phyloP scores from a whole-genome alignment of 2,329 filamentous ascomycete species.

The Colletotrichum scovillei region DNA sequence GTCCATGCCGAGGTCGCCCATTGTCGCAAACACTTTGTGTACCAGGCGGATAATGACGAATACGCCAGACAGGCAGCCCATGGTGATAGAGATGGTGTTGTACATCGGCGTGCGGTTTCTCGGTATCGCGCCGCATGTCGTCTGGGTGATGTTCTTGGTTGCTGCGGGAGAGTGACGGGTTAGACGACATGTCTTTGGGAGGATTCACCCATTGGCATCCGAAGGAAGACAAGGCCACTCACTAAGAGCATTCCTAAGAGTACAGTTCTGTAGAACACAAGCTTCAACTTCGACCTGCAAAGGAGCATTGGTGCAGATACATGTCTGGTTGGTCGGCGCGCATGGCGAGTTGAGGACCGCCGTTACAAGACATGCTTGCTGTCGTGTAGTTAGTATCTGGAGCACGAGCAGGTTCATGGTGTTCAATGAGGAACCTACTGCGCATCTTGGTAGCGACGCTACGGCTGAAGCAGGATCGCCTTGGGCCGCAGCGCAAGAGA shows the following conservation, averaged over 20 bases:
- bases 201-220: not conserved
- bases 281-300: slow-evolving; percentile 41
- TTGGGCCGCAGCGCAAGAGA: slow-evolving; percentile 23
- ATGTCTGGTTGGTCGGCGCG: slow-evolving; percentile 41
- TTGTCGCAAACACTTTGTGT: slow-evolving; percentile 48
- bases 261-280: slow-evolving; percentile 45
- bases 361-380: slow-evolving; percentile 43
- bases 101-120: slow-evolving; percentile 48
- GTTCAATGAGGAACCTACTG: slow-evolving; percentile 39
- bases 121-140: slow-evolving; percentile 42
- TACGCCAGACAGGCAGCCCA: slow-evolving; percentile 49
- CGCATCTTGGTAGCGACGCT: slow-evolving; percentile 44
- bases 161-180: slow-evolving; percentile 7
- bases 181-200: not conserved
- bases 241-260: slow-evolving; percentile 46
- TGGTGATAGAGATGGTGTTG: slow-evolving; percentile 45
- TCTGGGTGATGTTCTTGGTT: slow-evolving; percentile 39
- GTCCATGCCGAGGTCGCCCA: slow-evolving; percentile 50
- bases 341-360: slow-evolving; percentile 43
- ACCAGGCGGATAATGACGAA: slow-evolving; percentile 56
- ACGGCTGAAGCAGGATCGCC: slow-evolving; percentile 32
- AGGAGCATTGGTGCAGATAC: slow-evolving; percentile 44
- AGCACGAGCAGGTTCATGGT: not conserved
- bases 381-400: not conserved
- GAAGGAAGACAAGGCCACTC: slow-evolving; percentile 21